Base-by-base conservation (phyloP, 148 eudicot genomes). In the Limonium bicolor region DNA sequence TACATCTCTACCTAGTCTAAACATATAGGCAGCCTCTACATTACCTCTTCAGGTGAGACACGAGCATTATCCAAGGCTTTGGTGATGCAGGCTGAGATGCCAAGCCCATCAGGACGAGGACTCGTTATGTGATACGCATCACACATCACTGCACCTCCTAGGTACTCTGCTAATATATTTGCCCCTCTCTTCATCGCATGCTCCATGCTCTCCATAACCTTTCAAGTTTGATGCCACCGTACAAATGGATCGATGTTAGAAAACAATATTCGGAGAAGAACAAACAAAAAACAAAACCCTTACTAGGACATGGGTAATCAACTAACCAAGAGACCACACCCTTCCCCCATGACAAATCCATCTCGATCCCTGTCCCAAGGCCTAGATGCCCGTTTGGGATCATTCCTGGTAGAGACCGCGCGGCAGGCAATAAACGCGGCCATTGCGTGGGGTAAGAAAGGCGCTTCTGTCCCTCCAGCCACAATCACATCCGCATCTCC, bases 401-500 rank as follows among this genome's bases (percentile, higher is more conserved):
- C 58, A 26, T 46, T 56, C 46, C 60, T 53, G 47, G n/a, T n/a
- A 38, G 15, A 56, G 18, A 37, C 53, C 60, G 6, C 36, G 47
- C 45, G 24, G 21, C 63, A 51, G 20, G 63, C 63, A 20, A 45
- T 40, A 19, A 64, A 58, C 2, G 63, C 63, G 14, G 54, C 38
- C 4, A 64, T 12, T 1, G 53, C 58, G 1, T 36, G 54, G 2
- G 58, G 59, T 19, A 46, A 40, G 2, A 64, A 41, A 2, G 31
- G 37, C 0, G 68, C 58, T 22, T 64, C 68, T 0, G 54, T 33
- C n/a, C 68, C 68, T 2, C 68, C 68, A 1, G 56, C 54, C 6
- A 64, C 7, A 36, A 64, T 58, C 30, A 57, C 21, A 46, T 78
- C 77, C 6, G 76, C 80, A 5, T 78, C 86, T 20, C 81, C 86